A percentile compares a stretch with the other conserved stretches of the same genome.
Evolutionary conservation across 768 basidiomycete species (phyloP).

Genomic region (Hortiboletus flavorubellus): DNA sequence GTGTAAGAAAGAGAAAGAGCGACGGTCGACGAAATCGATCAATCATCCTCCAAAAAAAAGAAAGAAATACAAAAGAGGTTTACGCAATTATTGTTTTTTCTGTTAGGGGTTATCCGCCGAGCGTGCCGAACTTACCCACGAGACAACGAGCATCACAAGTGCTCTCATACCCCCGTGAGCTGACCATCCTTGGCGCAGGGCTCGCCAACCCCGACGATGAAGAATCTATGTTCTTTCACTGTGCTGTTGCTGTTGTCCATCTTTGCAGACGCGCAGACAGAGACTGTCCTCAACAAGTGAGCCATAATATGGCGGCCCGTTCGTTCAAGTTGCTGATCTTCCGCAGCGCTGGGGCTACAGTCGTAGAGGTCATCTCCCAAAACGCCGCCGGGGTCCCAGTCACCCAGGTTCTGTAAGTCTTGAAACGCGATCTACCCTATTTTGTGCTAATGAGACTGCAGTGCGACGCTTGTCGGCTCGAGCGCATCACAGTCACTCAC

Average conservation of each 20-base stretch:
- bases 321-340: slow-evolving; percentile 12
- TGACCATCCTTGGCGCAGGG: not conserved
- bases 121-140: slow-evolving; percentile 10
- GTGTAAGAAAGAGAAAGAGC: slow-evolving; percentile 14
- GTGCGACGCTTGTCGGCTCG: slow-evolving; percentile 15
- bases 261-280: slow-evolving; percentile 41
- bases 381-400: slow-evolving; percentile 38
- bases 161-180: not conserved
- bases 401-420: slow-evolving; percentile 44
- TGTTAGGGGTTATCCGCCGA: slow-evolving; percentile 21
- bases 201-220: slow-evolving; percentile 17
- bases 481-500: not conserved
- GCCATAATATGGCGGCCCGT: slow-evolving; percentile 15
- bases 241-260: slow-evolving; percentile 18
- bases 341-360: slow-evolving; percentile 45
- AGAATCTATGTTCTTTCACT: slow-evolving; percentile 8
- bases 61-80: not conserved
- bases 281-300: slow-evolving; percentile 47
- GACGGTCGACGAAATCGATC: slow-evolving; percentile 30
- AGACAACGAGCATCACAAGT: not conserved
- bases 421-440: not conserved
- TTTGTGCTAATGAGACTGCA: slow-evolving; percentile 10
- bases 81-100: not conserved
- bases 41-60: slow-evolving; percentile 24
- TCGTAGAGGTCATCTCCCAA: slow-evolving; percentile 47